Evolutionary conservation across 345 rosid species (phyloP).

Genomic region (Lumnitzera littorea): DNA sequence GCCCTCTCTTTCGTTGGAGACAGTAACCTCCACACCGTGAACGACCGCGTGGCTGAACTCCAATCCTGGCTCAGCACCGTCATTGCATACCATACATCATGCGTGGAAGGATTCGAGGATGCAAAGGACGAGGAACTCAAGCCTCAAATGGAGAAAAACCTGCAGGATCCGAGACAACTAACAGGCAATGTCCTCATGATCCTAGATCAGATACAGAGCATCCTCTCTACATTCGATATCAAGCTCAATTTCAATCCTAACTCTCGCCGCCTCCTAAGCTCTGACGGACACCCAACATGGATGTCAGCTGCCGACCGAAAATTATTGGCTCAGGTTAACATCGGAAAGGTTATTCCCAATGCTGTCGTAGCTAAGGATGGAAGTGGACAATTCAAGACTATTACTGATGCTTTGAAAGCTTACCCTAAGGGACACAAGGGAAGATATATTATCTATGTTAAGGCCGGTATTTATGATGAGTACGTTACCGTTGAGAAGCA

Average conservation of each 20-base stretch:
- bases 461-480: constrained; percentile 45
- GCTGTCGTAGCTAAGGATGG: constrained; percentile 77
- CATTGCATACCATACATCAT: constrained; percentile 43
- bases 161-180: constrained; percentile 23
- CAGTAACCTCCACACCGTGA: constrained; percentile 7
- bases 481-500: constrained; percentile 18
- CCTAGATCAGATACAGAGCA: constrained; percentile 22
- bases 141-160: constrained; percentile 17
- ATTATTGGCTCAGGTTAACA: constrained; percentile 29
- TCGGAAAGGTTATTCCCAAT: constrained; percentile 25
- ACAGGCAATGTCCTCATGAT: constrained; percentile 55
- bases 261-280: constrained; percentile 37
- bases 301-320: constrained; percentile 49
- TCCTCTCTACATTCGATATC: constrained; percentile 25
- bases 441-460: constrained; percentile 36
- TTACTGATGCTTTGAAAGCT: constrained; percentile 42
- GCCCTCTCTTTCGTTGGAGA: constrained; percentile 18
- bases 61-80: constrained; percentile 53
- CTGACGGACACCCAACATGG: constrained; percentile 49
- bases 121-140: constrained; percentile 12
- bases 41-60: constrained; percentile 14
- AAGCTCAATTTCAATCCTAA: constrained; percentile 13
- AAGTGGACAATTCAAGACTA: constrained; percentile 54
- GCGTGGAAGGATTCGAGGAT: constrained; percentile 40
- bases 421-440: constrained; percentile 25